Percentiles rank a stretch among this genome's conserved stretches.
Evolutionary conservation across 306 rosid species (phyloP).

Genomic region (Vachellia collinsii): DNA sequence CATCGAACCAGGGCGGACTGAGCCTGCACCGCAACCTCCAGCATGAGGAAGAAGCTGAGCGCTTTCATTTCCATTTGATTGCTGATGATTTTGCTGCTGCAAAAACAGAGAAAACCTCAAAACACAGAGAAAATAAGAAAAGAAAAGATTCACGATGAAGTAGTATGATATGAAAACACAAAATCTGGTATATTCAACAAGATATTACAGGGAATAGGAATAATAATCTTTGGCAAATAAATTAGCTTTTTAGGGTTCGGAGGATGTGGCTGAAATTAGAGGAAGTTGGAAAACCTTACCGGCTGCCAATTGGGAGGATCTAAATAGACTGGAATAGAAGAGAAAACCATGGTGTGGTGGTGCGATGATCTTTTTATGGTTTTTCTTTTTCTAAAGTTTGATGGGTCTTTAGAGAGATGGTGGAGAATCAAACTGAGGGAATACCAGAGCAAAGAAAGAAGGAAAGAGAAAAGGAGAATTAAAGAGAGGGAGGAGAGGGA

Average conservation of each 20-base stretch:
- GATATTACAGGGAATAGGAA: slow-evolving; percentile 79
- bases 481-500: slow-evolving; percentile 49
- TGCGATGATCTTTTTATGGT: slow-evolving; percentile 46
- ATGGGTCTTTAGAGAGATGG: slow-evolving; percentile 88
- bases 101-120: slow-evolving; percentile 23
- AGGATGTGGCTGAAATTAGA: slow-evolving; percentile 49
- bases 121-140: background rate
- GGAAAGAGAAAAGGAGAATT: slow-evolving; percentile 50
- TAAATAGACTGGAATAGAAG: slow-evolving; percentile 95
- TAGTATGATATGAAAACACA: slow-evolving; percentile 35
- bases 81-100: slow-evolving; percentile 64
- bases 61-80: slow-evolving; percentile 47
- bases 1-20: slow-evolving; percentile 80
- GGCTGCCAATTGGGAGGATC: slow-evolving; percentile 98
- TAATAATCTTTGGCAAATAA: slow-evolving; percentile 58
- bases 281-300: slow-evolving; percentile 56
- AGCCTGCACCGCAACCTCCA: slow-evolving; percentile 38
- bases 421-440: slow-evolving; percentile 97
- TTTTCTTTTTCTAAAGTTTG: slow-evolving; percentile 82
- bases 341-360: slow-evolving; percentile 84
- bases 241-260: slow-evolving; percentile 46
- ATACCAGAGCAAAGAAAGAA: slow-evolving; percentile 79
- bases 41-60: slow-evolving; percentile 54
- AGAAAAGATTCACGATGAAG: background rate
- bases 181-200: slow-evolving; percentile 70